A percentile compares a stretch with the other conserved stretches of the same genome.
Evolutionary conservation across 176 grass and related monocot genomes (phyloP).

Genomic region (Eleusine coracana): DNA sequence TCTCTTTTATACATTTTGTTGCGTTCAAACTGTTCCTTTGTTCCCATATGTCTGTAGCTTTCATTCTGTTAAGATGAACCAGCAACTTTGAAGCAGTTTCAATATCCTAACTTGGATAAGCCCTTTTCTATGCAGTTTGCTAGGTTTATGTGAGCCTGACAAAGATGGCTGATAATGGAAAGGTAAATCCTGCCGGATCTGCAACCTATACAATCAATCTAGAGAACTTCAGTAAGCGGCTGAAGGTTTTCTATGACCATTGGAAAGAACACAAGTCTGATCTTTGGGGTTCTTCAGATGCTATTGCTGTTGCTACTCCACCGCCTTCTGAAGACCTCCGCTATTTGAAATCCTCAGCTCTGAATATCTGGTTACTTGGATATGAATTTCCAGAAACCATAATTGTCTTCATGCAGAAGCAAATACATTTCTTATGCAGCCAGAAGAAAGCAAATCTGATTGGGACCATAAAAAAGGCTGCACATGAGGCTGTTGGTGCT

Average conservation of each 20-base stretch:
- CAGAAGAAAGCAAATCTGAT: constrained; percentile 81
- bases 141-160: constrained; percentile 38
- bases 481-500: constrained; percentile 67
- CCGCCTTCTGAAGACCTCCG: constrained; percentile 81
- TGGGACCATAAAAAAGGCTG: constrained; percentile 66
- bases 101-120: constrained; percentile 21
- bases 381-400: constrained; percentile 97
- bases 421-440: constrained; percentile 82
- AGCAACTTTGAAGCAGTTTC: neutral
- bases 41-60: neutral
- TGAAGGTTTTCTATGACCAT: constrained; percentile 70
- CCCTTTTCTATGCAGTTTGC: constrained; percentile 28
- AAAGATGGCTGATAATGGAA: constrained; percentile 57
- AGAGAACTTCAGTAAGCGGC: constrained; percentile 68
- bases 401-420: constrained; percentile 74
- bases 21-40: neutral
- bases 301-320: constrained; percentile 74
- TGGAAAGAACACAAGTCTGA: constrained; percentile 65
- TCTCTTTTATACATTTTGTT: neutral
- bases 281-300: constrained; percentile 72
- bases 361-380: constrained; percentile 84
- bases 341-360: constrained; percentile 79
- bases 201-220: constrained; percentile 59
- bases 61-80: neutral
- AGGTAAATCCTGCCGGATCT: constrained; percentile 35